A percentile compares a stretch with the other conserved stretches of the same genome.
Evolutionary conservation across 192 early-diverging fungal species (phyloP).

Genomic region (Dispira parvispora): DNA sequence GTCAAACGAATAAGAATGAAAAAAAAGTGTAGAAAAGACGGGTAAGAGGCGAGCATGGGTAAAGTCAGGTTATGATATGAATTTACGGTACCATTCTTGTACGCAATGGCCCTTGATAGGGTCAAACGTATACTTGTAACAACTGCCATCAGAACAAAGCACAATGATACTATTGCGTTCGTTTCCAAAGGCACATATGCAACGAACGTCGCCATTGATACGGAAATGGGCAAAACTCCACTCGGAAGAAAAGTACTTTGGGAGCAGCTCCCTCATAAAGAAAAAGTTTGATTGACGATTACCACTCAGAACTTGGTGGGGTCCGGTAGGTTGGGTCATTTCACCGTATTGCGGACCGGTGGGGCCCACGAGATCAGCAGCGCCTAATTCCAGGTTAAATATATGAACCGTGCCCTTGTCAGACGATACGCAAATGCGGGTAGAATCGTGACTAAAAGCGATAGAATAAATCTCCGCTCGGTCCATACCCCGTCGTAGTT

Average conservation of each 20-base stretch:
- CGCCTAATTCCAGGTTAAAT: conserved; percentile 60
- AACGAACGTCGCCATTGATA: conserved; percentile 57
- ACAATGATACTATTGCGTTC: conserved; percentile 61
- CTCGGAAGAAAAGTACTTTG: conserved; percentile 88
- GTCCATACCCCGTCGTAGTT: conserved; percentile 78
- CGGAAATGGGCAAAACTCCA: conserved; percentile 87
- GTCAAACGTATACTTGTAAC: conserved; percentile 74
- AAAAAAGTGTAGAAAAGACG: no score
- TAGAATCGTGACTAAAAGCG: conserved; percentile 68
- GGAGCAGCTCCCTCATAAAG: conserved; percentile 71
- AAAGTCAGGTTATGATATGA: conserved; percentile 15
- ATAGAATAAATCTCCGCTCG: conserved; percentile 77
- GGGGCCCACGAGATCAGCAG: conserved; percentile 16
- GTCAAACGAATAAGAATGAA: no score
- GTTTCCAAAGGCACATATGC: conserved; percentile 64
- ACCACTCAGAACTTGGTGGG: conserved; percentile 10
- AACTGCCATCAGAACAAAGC: conserved; percentile 76
- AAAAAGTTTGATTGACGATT: conserved; percentile 37
- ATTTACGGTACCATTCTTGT: conserved; percentile 32
- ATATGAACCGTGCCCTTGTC: conserved; percentile 91
- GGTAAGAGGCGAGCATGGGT: not conserved
- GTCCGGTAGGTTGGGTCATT: conserved; percentile 15
- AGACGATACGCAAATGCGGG: conserved; percentile 63
- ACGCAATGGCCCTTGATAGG: conserved; percentile 30
- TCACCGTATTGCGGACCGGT: conserved; percentile 35